Percentiles rank a stretch among this genome's conserved stretches.
phyloP scores from a whole-genome alignment of 495 filamentous ascomycete species.

The Coniosporium apollinis region DNA sequence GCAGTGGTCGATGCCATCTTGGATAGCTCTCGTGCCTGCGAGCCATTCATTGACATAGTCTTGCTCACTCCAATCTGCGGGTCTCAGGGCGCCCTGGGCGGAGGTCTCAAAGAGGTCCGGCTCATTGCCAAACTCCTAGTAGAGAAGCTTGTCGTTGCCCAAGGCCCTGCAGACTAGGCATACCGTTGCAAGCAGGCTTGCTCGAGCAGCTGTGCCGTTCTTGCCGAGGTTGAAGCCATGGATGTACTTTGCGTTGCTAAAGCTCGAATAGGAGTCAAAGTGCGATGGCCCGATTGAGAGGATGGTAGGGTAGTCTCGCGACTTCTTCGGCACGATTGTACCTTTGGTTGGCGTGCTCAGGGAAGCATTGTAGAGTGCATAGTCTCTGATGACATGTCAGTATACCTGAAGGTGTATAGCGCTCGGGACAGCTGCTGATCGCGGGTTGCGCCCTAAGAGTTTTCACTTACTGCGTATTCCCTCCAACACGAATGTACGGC shows the following conservation, averaged over 20 bases:
- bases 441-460: background rate
- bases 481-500: constrained; percentile 42
- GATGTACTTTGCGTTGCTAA: constrained; percentile 36
- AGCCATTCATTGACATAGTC: constrained; percentile 47
- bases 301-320: constrained; percentile 42
- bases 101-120: constrained; percentile 44
- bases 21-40: constrained; percentile 34
- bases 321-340: constrained; percentile 31
- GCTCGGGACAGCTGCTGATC: no score
- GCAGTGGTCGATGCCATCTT: constrained; percentile 26
- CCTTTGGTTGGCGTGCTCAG: constrained; percentile 37
- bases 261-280: constrained; percentile 50
- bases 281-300: constrained; percentile 43
- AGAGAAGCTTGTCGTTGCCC: constrained; percentile 29
- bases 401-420: no score
- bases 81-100: constrained; percentile 34
- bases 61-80: constrained; percentile 36
- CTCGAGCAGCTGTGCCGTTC: constrained; percentile 34
- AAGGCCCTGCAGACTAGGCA: constrained; percentile 44
- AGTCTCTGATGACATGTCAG: constrained; percentile 25
- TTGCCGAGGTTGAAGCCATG: constrained; percentile 49
- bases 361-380: constrained; percentile 40
- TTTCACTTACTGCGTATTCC: constrained; percentile 35
- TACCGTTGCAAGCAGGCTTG: constrained; percentile 37
- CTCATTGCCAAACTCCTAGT: constrained; percentile 53